phyloP scores from a whole-genome alignment of 306 rosid genomes.

The Vicia sativa region DNA sequence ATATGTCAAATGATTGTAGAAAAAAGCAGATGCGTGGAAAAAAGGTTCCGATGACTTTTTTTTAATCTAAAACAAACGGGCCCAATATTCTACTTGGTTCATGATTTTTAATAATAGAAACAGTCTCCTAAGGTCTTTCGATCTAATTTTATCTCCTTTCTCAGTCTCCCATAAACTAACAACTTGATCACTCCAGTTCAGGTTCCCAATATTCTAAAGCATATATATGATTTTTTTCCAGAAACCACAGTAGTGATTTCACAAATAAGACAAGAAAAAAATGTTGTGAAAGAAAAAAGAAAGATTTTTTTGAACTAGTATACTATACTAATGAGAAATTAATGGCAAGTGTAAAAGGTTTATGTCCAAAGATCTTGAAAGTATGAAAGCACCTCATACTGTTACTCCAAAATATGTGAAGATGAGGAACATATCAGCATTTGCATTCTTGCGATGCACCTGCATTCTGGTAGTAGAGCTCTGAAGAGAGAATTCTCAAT shows the following conservation, averaged over 20 bases:
- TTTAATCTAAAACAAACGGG: too few species aligned
- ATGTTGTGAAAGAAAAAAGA: not conserved
- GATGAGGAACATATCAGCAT: conserved; percentile 46
- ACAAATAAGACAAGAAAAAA: conserved; percentile 22
- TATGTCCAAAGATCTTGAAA: conserved; percentile 56
- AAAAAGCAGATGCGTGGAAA: not conserved
- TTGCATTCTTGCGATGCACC: conserved; percentile 54
- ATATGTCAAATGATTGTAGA: not conserved
- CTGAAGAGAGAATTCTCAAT: conserved; percentile 55
- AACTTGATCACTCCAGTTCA: conserved; percentile 21
- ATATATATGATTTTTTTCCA: conserved; percentile 3
- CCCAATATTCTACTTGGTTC: not conserved
- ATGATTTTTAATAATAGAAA: not conserved
- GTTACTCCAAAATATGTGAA: conserved; percentile 50
- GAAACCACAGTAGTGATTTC: not conserved
- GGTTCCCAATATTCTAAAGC: conserved; percentile 13
- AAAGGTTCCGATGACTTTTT: too few species aligned
- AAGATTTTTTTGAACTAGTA: conserved; percentile 34
- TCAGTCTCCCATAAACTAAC: conserved; percentile 4
- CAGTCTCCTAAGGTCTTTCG: not conserved
- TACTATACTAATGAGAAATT: conserved; percentile 37
- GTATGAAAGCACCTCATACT: conserved; percentile 58
- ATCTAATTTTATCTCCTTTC: not conserved
- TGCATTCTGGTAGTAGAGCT: conserved; percentile 49
- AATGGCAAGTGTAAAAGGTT: conserved; percentile 44